phyloP scores from a whole-genome alignment of 169 alveolate genomes.

The Plasmodium coatneyi region DNA sequence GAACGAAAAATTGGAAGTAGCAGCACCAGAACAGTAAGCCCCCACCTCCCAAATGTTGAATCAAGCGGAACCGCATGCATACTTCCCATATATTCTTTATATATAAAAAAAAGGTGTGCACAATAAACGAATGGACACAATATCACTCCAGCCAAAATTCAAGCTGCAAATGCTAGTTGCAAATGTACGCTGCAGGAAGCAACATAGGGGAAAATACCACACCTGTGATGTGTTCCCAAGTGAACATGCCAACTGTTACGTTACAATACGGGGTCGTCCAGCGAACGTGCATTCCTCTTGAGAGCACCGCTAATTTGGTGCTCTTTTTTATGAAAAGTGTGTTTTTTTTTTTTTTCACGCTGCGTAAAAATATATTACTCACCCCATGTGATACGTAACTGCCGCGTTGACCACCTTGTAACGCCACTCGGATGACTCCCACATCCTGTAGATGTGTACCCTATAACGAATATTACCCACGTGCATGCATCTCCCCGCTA shows the following conservation, averaged over 20 bases:
- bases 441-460: neutral
- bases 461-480: neutral
- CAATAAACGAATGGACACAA: neutral
- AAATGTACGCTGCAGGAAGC: neutral
- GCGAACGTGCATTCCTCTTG: neutral
- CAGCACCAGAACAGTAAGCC: neutral
- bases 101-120: neutral
- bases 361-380: neutral
- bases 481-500: neutral
- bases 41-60: neutral
- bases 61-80: neutral
- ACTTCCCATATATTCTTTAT: neutral
- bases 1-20: neutral
- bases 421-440: neutral
- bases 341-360: neutral
- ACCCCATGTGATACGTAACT: neutral
- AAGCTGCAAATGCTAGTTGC: neutral
- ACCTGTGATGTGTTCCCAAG: neutral
- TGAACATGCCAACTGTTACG: neutral
- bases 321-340: neutral
- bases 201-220: neutral
- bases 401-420: neutral
- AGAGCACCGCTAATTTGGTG: neutral
- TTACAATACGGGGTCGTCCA: neutral
- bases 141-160: neutral